Evolutionary conservation across 352 stramenopile genomes (phyloP).

Genomic region (Phytophthora uliginosa): DNA sequence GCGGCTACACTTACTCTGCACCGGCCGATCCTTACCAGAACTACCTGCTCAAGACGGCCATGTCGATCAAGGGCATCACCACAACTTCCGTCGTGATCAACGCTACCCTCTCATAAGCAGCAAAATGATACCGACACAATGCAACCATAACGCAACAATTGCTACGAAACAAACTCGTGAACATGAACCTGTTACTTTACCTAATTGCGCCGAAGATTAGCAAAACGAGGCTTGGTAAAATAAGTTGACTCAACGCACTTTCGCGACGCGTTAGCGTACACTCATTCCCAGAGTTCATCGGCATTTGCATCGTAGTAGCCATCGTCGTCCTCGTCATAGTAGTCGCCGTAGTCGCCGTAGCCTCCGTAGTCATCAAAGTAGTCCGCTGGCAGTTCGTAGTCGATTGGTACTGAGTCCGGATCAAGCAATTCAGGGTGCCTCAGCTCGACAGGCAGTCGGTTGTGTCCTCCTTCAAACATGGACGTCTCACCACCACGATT

Average conservation of each 20-base stretch:
- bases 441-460: slow-evolving; percentile 28
- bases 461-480: slow-evolving; percentile 7
- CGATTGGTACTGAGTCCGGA: slow-evolving; percentile 43
- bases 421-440: slow-evolving; percentile 40
- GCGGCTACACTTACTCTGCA: slow-evolving; percentile 36
- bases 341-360: slow-evolving; percentile 27
- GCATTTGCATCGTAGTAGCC: slow-evolving; percentile 35
- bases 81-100: slow-evolving; percentile 55
- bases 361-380: slow-evolving; percentile 40
- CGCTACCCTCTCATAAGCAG: slow-evolving; percentile 31
- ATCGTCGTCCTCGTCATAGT: slow-evolving; percentile 21
- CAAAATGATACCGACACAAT: not conserved
- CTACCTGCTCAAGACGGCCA: slow-evolving; percentile 46
- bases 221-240: not conserved
- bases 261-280: not conserved
- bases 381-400: slow-evolving; percentile 47
- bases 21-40: slow-evolving; percentile 66
- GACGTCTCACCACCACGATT: slow-evolving; percentile 17
- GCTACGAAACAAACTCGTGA: slow-evolving; percentile 1
- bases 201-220: not conserved
- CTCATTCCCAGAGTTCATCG: slow-evolving; percentile 31
- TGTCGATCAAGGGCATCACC: slow-evolving; percentile 41
- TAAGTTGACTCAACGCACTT: not conserved
- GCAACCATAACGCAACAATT: not conserved
- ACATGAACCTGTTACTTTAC: not conserved